Percentiles rank a stretch among this genome's conserved stretches.
These are phyloP conservation scores for Fusarium sp. DNA, from an alignment of 2,329 filamentous ascomycete genomes.

Conservation along the genomic window DNA sequence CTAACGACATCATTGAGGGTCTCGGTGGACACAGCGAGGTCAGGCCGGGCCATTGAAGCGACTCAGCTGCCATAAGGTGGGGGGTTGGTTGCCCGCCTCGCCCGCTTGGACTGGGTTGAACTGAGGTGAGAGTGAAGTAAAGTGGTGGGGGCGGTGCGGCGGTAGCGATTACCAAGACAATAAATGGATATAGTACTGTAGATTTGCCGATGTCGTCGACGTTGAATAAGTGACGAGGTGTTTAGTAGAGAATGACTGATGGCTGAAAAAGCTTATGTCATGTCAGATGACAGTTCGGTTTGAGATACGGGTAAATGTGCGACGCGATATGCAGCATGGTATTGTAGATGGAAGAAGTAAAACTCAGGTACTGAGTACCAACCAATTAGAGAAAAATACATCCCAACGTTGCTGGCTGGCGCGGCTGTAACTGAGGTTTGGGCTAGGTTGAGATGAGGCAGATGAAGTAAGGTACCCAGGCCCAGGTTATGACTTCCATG, in stretches of 20 bases:
- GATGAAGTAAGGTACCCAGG: slow-evolving; percentile 33
- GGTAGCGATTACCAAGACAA: slow-evolving; percentile 35
- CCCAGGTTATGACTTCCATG: slow-evolving; percentile 28
- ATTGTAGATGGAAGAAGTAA: neutral
- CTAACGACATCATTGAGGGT: slow-evolving; percentile 43
- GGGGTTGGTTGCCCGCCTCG: slow-evolving; percentile 22
- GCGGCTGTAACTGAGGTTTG: slow-evolving; percentile 33
- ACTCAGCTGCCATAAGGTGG: slow-evolving; percentile 27
- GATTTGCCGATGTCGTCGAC: slow-evolving; percentile 8
- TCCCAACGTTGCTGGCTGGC: slow-evolving; percentile 30
- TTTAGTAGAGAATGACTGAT: slow-evolving; percentile 14
- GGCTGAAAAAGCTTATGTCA: neutral
- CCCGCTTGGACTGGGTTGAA: slow-evolving; percentile 11
- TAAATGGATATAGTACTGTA: slow-evolving; percentile 18
- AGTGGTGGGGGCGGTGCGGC: slow-evolving; percentile 21
- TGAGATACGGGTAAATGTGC: neutral
- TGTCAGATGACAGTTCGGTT: neutral
- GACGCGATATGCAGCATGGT: neutral
- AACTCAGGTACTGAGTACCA: neutral
- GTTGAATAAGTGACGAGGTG: slow-evolving; percentile 11
- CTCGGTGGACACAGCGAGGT: slow-evolving; percentile 40
- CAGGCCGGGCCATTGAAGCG: slow-evolving; percentile 29
- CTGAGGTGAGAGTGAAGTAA: slow-evolving; percentile 14
- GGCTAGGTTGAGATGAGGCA: slow-evolving; percentile 27
- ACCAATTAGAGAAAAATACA: neutral